Evolutionary conservation across 805 yeast genomes (phyloP).

Genomic region (Candida awuae): DNA sequence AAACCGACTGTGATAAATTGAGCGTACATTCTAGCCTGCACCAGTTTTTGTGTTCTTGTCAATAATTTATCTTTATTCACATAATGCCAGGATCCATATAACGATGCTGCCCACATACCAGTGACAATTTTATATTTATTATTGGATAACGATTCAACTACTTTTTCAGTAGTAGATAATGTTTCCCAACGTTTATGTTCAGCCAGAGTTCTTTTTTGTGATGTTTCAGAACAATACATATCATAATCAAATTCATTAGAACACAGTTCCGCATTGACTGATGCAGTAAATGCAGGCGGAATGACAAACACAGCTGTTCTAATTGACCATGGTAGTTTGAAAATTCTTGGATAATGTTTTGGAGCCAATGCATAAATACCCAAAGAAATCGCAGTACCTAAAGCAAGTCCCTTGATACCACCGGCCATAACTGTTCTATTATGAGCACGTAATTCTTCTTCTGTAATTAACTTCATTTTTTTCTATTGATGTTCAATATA

Average conservation of each 20-base stretch:
- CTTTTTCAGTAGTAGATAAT: conserved; percentile 41
- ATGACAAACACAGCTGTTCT: conserved; percentile 58
- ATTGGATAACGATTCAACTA: conserved; percentile 39
- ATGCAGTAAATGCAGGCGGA: conserved; percentile 57
- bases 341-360: conserved; percentile 34
- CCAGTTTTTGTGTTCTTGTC: conserved; percentile 72
- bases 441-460: conserved; percentile 18
- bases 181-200: conserved; percentile 45
- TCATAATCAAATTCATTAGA: conserved; percentile 58
- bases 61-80: conserved; percentile 69
- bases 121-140: conserved; percentile 62
- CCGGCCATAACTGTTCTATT: conserved; percentile 9
- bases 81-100: conserved; percentile 69
- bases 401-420: conserved; percentile 16
- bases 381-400: conserved; percentile 48
- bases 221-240: conserved; percentile 44
- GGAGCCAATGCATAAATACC: conserved; percentile 47
- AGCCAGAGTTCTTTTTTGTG: conserved; percentile 34
- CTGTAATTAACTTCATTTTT: conserved; percentile 16
- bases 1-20: conserved; percentile 72
- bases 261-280: conserved; percentile 63
- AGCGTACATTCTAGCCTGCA: conserved; percentile 87
- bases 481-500: no score
- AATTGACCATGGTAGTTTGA: conserved; percentile 46
- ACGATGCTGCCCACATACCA: conserved; percentile 71